A percentile compares a stretch with the other conserved stretches of the same genome.
Conservation (phyloP, 2,329 filamentous ascomycete species). For the Ophiocordyceps robertsii region DNA sequence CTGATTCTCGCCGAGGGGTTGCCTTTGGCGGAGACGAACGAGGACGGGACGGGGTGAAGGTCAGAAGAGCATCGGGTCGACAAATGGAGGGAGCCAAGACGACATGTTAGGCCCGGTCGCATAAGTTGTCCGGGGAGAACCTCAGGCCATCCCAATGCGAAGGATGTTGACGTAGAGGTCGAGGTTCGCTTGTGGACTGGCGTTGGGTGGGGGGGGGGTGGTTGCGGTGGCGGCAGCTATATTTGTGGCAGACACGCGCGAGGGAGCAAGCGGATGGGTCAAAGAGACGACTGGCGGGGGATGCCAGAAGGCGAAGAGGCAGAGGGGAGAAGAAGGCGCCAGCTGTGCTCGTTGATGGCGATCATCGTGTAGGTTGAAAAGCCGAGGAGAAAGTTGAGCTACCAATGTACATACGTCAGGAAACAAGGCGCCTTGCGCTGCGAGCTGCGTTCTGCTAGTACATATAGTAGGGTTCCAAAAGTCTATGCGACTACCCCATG, state of each 20-base stretch:
- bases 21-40: neutral
- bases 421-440: no score
- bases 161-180: neutral
- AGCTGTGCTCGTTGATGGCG: no score
- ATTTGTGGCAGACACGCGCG: neutral
- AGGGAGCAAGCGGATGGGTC: no score
- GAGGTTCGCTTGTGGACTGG: neutral
- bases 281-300: no score
- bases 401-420: no score
- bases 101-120: slow-evolving; percentile 8
- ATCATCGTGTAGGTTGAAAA: no score
- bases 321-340: no score
- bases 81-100: slow-evolving; percentile 1
- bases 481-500: neutral
- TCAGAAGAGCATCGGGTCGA: neutral
- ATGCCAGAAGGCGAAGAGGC: no score
- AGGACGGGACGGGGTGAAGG: neutral
- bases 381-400: no score
- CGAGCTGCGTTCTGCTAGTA: neutral
- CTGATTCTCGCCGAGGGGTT: neutral
- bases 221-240: neutral
- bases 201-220: neutral
- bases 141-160: neutral
- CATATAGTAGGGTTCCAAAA: no score
- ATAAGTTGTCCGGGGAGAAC: neutral